Base-by-base conservation (phyloP, 441 rosid species). In the Gossypium schwendimanii region DNA sequence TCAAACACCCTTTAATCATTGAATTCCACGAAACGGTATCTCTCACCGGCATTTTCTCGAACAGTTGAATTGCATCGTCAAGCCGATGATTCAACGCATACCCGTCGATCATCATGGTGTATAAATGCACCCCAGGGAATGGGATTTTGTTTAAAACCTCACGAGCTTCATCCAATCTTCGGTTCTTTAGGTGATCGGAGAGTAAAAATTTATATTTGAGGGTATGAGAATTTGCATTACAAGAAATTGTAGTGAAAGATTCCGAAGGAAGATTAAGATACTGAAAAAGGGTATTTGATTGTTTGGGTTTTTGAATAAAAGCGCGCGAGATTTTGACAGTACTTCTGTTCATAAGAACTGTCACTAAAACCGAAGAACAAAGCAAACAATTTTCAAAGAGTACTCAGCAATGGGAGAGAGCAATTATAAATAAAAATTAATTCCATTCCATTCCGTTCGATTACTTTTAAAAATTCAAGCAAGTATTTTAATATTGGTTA, bases 1-100 rank as follows among this genome's bases (percentile, higher is more conserved):
- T 78, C 3, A 92, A 70, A 53, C 96, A 89, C 3, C 91, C 96
- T 67, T 86, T 81, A 0, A 86, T 75, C 88, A 84, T 84, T 50
- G 86, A 80, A 58, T 86, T 87, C 88, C 89, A 87, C 1, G 82
- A 69, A 1, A 87, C 45, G 1, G 71, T 50, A 73, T 87, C 91
- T 79, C 83, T 83, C 10, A 75, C 74, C 1, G 84, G 83, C 81
- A 84, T 86, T 73, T 52, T 23, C 0, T 73, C 78, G 39, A 87
- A 86, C 69, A 86, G 77, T 1, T 73, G 54, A 78, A 84, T 70
- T 18, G 91, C 91, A 54, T 84, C 83, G 1, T 41, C 60, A 45
- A 87, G 81, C 70, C 81, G 78, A 10, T 74, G 17, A 10, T 31
- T 75, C 55, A 78, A 78, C 0, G 83, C 68, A 69, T 85, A 87